Evolutionary conservation across 345 rosid species (phyloP).

Genomic region (Citrus reticulata): DNA sequence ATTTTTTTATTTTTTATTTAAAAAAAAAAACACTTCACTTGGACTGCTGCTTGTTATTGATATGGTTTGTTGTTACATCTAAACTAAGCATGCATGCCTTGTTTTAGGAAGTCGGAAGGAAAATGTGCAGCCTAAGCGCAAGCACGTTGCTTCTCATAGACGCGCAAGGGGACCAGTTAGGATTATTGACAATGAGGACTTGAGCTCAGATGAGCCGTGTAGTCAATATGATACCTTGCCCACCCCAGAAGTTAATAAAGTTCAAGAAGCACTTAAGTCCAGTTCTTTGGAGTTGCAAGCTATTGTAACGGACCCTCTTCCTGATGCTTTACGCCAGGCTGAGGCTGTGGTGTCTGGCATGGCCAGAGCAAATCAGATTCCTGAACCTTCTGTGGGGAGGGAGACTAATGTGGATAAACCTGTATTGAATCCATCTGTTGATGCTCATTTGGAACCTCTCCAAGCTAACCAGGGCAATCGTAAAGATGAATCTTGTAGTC

Average conservation of each 20-base stretch:
- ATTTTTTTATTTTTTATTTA: too few species aligned
- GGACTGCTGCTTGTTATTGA: too few species aligned
- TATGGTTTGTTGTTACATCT: not conserved
- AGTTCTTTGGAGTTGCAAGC: conserved; percentile 42
- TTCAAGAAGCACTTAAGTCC: conserved; percentile 35
- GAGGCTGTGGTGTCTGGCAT: conserved; percentile 22
- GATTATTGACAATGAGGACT: conserved; percentile 22
- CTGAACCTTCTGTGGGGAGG: conserved; percentile 3
- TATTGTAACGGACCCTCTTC: conserved; percentile 48
- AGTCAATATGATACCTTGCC: conserved; percentile 12
- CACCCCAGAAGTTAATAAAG: conserved; percentile 30
- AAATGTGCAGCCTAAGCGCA: conserved; percentile 4
- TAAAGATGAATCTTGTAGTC: not conserved
- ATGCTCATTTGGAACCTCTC: not conserved
- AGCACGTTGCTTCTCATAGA: conserved; percentile 12
- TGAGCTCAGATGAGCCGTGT: not conserved
- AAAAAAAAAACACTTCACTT: too few species aligned
- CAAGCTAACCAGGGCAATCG: conserved; percentile 2
- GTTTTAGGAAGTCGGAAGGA: conserved; percentile 7
- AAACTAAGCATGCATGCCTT: not conserved
- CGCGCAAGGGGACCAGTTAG: conserved; percentile 12
- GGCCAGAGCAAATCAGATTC: not conserved
- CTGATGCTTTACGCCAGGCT: conserved; percentile 35
- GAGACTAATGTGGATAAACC: conserved; percentile 9
- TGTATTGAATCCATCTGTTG: not conserved